Evolutionary conservation across 345 rosid species (phyloP), one percentile per base, ranked within the genome.

Genomic region (Corchorus capsularis): DNA sequence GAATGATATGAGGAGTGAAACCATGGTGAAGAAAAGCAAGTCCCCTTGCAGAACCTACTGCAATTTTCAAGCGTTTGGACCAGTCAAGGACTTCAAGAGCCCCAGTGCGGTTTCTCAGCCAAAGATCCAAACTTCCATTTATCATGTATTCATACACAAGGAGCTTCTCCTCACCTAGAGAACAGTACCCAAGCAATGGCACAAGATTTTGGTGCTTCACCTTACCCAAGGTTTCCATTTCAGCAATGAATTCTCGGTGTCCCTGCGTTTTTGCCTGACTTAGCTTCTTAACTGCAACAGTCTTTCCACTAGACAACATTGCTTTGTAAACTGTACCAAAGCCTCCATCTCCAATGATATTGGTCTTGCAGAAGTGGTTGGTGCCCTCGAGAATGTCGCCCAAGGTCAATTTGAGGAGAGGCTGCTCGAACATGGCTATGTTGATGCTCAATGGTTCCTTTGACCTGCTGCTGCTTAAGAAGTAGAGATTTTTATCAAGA

Each of bases 241-340:
- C 99, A 1, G 99, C 99, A 1, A 87, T 84, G 87, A 96, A 96
- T 74, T 96, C 98, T 0, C 98, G 79, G 80, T 90, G 81, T 7
- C 98, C 99, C 63, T 96, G 98, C 5, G 95, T 87, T 78, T 91
- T 89, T 5, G 95, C 92, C 69, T 87, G 87, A 66, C 91, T 96
- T 60, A 96, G 86, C 89, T 96, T 93, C 90, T 96, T 96, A 3
- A 96, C 91, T 6, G 99, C 97, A n/a, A 96, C 98, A 12, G 76
- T 87, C 74, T 83, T 90, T 5, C 91, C 92, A 69, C 80, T 79
- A 0, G 83, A 85, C 57, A 94, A 80, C 47, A 79, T 80, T 35
- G 98, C 97, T 83, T 87, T 91, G 84, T 91, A 96, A 13, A 96
- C 98, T 0, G 98, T 93, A 49, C 99, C 99, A 3, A 92, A 96